A percentile compares a stretch with the other conserved stretches of the same genome.
phyloP scores from a whole-genome alignment of 2,329 filamentous ascomycete genomes.

The Microsporum audouinii region DNA sequence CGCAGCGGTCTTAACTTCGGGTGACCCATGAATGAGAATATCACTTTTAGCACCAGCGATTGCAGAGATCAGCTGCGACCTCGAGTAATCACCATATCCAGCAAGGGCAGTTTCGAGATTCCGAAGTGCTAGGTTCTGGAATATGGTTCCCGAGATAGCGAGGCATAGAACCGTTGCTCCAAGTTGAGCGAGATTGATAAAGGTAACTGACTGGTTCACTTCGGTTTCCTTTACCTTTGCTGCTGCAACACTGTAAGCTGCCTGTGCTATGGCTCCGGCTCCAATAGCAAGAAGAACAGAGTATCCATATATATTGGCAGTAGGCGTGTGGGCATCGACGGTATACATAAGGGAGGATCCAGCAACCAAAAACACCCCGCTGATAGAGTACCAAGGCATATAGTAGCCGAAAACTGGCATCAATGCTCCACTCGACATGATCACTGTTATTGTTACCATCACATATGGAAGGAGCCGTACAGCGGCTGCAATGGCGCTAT shows the following conservation, averaged over 20 bases:
- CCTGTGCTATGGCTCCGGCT: slow-evolving; percentile 24
- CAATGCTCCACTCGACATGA: slow-evolving; percentile 16
- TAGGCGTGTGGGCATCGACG: slow-evolving; percentile 11
- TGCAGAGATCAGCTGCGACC: slow-evolving; percentile 22
- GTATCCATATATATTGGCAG: slow-evolving; percentile 20
- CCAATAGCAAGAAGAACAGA: slow-evolving; percentile 34
- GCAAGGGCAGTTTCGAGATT: slow-evolving; percentile 21
- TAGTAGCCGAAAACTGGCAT: slow-evolving; percentile 19
- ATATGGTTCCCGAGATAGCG: slow-evolving; percentile 6
- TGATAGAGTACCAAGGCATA: slow-evolving; percentile 21
- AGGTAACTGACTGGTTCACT: slow-evolving; percentile 28
- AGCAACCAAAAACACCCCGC: slow-evolving; percentile 19
- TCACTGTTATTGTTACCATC: slow-evolving; percentile 16
- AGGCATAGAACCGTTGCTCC: background rate
- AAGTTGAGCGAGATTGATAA: slow-evolving; percentile 29
- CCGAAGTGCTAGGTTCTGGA: slow-evolving; percentile 24
- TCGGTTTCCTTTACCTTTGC: slow-evolving; percentile 24
- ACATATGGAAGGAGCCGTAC: slow-evolving; percentile 27
- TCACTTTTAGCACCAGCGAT: slow-evolving; percentile 26
- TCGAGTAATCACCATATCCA: slow-evolving; percentile 16
- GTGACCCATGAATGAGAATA: slow-evolving; percentile 22
- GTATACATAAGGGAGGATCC: slow-evolving; percentile 17
- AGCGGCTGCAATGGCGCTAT: slow-evolving; percentile 22
- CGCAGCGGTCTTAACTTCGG: slow-evolving; percentile 18
- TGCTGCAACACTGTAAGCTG: slow-evolving; percentile 30